Conservation (phyloP, 495 filamentous ascomycete genomes). For the Cercophora scortea region DNA sequence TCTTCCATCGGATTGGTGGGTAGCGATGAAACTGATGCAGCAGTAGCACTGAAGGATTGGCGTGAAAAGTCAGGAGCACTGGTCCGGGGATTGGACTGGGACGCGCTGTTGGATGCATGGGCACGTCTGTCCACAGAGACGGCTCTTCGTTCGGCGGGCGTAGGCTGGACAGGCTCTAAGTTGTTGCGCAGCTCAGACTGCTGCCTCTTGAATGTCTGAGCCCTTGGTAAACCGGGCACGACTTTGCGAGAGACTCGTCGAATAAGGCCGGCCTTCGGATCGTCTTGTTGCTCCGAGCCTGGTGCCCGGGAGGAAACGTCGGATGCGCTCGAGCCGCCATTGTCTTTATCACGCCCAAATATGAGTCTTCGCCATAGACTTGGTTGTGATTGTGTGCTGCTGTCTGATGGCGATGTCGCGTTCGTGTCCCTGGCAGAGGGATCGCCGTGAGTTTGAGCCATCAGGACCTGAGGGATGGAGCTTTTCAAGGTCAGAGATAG, state of each 20-base stretch:
- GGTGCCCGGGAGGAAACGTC: constrained; percentile 2
- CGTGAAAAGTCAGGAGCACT: constrained; percentile 37
- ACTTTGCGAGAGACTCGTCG: constrained; percentile 60
- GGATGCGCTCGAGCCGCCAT: not conserved
- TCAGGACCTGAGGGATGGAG: constrained; percentile 8
- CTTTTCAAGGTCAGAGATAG: not conserved
- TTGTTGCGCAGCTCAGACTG: constrained; percentile 70
- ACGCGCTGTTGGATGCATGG: constrained; percentile 22
- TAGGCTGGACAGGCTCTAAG: constrained; percentile 54
- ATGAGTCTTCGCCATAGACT: constrained; percentile 18
- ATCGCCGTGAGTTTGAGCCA: constrained; percentile 17
- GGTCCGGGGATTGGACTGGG: constrained; percentile 27
- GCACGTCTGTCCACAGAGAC: constrained; percentile 64
- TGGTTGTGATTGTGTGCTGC: constrained; percentile 10
- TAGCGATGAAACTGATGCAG: constrained; percentile 12
- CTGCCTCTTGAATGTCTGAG: constrained; percentile 71
- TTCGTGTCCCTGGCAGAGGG: constrained; percentile 4
- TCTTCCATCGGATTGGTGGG: constrained; percentile 27
- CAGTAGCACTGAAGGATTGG: constrained; percentile 9
- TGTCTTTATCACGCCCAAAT: constrained; percentile 14
- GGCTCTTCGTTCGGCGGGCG: constrained; percentile 59
- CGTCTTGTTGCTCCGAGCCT: constrained; percentile 11
- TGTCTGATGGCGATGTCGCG: constrained; percentile 5
- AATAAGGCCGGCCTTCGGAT: constrained; percentile 13
- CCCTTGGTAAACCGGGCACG: constrained; percentile 68